Evolutionary conservation across 768 basidiomycete species (phyloP).

Genomic region (Tremella mesenterica): DNA sequence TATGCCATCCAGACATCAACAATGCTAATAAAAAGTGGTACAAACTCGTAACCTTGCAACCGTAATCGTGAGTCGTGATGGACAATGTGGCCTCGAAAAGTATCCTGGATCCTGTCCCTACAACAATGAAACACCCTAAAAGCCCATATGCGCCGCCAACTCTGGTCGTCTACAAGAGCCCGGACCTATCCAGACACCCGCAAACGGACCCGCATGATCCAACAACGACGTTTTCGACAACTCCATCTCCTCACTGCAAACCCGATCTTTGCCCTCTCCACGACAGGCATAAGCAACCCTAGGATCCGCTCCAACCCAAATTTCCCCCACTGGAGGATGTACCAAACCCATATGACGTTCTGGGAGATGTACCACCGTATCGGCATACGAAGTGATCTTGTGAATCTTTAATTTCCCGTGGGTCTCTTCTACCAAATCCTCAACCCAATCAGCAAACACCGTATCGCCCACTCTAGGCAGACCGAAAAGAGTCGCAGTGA

Average conservation of each 20-base stretch:
- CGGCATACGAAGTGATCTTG: slow-evolving; percentile 32
- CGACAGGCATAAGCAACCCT: slow-evolving; percentile 23
- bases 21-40: too few relatives aligned
- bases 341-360: slow-evolving; percentile 22
- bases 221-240: slow-evolving; percentile 22
- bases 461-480: slow-evolving; percentile 32
- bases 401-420: slow-evolving; percentile 7
- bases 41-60: too few relatives aligned
- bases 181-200: slow-evolving; percentile 28
- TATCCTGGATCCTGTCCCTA: too few relatives aligned
- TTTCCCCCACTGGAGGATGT: slow-evolving; percentile 27
- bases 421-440: slow-evolving; percentile 7
- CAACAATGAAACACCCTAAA: too few relatives aligned
- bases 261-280: slow-evolving; percentile 11
- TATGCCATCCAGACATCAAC: too few relatives aligned
- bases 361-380: slow-evolving; percentile 35
- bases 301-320: slow-evolving; percentile 36
- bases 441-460: slow-evolving; percentile 25
- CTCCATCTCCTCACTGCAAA: slow-evolving; percentile 14
- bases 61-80: too few relatives aligned
- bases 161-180: neutral
- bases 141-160: neutral
- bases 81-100: too few relatives aligned
- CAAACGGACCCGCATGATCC: slow-evolving; percentile 38
- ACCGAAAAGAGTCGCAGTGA: slow-evolving; percentile 25